Evolutionary conservation across 441 rosid genomes (phyloP), one percentile per base, ranked within the genome.

Genomic region (Jatropha multifida): DNA sequence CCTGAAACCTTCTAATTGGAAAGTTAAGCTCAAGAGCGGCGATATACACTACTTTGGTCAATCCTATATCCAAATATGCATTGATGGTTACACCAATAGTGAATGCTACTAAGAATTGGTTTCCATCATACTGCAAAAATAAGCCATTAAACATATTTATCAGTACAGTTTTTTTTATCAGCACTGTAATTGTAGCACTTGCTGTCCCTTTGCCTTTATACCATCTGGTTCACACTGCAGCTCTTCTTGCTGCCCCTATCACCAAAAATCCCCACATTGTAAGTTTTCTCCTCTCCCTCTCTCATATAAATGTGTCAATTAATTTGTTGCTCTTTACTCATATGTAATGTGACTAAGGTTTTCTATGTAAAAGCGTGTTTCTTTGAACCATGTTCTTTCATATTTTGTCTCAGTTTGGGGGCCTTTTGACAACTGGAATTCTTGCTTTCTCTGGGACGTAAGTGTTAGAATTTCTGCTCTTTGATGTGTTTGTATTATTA

Each of bases 181-280:
- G 91, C 84, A 89, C 90, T 0, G 90, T 84, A 49, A 70, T 82
- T 15, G 90, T 94, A 23, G 99, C 98, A 65, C 69, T 90, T 68
- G 81, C 81, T 4, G 75, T 93, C 49, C 99, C 99, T 1, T 88
- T 90, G 49, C 93, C 99, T 37, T 83, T 91, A 52, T 95, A 92
- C 82, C 98, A 95, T 87, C 81, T 93, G 88, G 90, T 90, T 73
- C 99, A 95, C 81, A 95, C 97, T 20, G 95, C 97, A 32, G 97
- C 98, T 68, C 88, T 95, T 71, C 77, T 93, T 79, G 86, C 94
- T 81, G 94, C 97, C 51, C 99, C 98, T 41, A 63, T 74, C 76
- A 87, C 95, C 49, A 95, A 86, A 76, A 73, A 73, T 68, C 97
- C 98, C 38, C 78, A 87, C 74, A 76, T 92, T 78, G 98, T 95